These are phyloP conservation scores for Ophiostoma sp. DNA, from an alignment of 2,329 filamentous ascomycete genomes.

Conservation along the genomic window DNA sequence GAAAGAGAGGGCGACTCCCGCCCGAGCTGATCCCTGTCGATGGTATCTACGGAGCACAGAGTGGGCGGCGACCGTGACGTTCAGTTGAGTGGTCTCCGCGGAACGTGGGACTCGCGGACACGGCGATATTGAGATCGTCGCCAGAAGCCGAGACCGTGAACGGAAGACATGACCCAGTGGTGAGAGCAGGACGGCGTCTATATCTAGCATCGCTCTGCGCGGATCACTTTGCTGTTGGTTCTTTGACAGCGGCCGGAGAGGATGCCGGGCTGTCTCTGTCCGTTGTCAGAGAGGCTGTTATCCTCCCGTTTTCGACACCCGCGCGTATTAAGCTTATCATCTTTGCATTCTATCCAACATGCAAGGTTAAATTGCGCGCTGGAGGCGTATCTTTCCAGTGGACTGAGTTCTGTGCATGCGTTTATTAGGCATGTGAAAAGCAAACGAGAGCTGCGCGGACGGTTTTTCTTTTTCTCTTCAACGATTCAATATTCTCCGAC, in stretches of 20 bases:
- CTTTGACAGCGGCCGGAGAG: too few species aligned
- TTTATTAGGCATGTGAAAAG: too few species aligned
- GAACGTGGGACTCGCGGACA: neutral
- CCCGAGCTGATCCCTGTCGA: neutral
- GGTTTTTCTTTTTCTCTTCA: too few species aligned
- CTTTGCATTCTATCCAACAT: neutral
- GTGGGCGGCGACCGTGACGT: neutral
- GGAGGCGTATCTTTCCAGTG: too few species aligned
- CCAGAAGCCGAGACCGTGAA: neutral
- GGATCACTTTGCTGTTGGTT: neutral
- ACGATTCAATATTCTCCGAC: too few species aligned
- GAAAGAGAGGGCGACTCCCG: neutral
- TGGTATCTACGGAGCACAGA: neutral
- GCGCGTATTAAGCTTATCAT: neutral
- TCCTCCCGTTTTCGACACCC: neutral
- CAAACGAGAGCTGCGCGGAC: too few species aligned
- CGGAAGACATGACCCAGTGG: neutral
- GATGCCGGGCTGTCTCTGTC: neutral
- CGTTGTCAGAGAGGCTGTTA: neutral
- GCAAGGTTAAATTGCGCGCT: too few species aligned
- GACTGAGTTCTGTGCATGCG: too few species aligned
- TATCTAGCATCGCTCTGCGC: neutral
- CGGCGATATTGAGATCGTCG: neutral
- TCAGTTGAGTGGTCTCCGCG: neutral
- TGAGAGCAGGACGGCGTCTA: neutral